Base-by-base conservation (phyloP, 2,329 filamentous ascomycete genomes). In the Diplocarpon rosae region DNA sequence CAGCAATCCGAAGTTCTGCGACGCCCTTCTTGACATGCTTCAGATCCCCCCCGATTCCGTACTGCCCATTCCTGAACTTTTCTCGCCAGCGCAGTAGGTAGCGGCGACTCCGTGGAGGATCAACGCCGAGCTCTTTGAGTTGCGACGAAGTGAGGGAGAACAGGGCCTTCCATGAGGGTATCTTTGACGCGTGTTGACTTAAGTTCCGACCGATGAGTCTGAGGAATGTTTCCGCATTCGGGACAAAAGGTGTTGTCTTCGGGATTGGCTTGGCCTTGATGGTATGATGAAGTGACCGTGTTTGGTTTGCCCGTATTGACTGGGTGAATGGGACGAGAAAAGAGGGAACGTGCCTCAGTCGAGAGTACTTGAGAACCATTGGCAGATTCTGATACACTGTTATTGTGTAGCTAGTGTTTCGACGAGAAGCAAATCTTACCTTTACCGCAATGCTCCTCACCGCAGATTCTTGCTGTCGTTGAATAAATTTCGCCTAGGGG, bases 31-130 rank as follows among this genome's bases (percentile, higher is more conserved):
- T 63, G 32, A 95, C 87, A 61, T 83, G 70, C 56, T 78, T 69
- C 52, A 93, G 71, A 62, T 95, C 87, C 24, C 88, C 90, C 11
- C 88, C 90, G 16, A 86, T 74, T 12, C 90, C 90, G 57, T 82
- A 83, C 16, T 80, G 69, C 5, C 86, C 87, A 38, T 78, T 75
- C 50, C 84, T 74, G 65, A 92, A 96, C 58, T 83, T 81, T 57
- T 95, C 80, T 56, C 88, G 77, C 86, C 90, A 95, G 52, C 81
- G 78, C 38, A 96, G 69, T 13, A 98, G 75, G 61, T 96, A 98
- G 46, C 82, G 74, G 50, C 92, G 76, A 53, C 78, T 76, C 36
- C 90, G 81, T 14, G 90, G 76, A 12, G 88, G 87, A 63, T 96
- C 90, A 51, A 96, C 73, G 45, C 92, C 90, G 14, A 92, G 72